Conservation (phyloP, 2,329 filamentous ascomycete genomes). For the Talaromyces sp. region DNA sequence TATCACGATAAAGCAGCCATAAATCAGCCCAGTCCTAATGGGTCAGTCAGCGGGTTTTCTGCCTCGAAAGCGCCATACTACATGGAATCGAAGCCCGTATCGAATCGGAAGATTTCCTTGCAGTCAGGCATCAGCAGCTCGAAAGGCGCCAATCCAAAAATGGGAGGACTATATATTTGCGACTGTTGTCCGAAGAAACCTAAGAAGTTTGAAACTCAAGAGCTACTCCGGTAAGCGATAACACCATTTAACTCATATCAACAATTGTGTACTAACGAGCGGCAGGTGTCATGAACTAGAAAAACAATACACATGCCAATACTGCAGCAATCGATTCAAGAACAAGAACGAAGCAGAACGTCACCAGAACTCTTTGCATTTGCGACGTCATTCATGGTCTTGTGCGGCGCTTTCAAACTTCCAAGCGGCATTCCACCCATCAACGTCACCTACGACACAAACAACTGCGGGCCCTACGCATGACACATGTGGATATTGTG, state of each 20-base stretch:
- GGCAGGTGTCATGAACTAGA: conserved; percentile 80
- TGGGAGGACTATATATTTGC: conserved; percentile 61
- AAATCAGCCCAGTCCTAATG: conserved; percentile 45
- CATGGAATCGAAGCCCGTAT: conserved; percentile 39
- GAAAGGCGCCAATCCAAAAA: conserved; percentile 23
- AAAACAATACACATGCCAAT: conserved; percentile 92
- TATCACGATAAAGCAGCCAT: conserved; percentile 51
- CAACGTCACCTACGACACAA: conserved; percentile 48
- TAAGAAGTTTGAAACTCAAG: conserved; percentile 83
- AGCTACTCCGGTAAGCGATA: conserved; percentile 72
- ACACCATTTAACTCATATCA: background rate
- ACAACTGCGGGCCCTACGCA: conserved; percentile 35
- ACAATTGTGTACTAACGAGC: background rate
- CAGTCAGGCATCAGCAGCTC: conserved; percentile 22
- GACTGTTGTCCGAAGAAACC: conserved; percentile 97
- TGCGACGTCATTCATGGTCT: conserved; percentile 93
- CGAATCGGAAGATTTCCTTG: conserved; percentile 49
- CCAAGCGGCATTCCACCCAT: conserved; percentile 82
- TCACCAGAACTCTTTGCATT: conserved; percentile 91
- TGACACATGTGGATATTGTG: conserved; percentile 93
- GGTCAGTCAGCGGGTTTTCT: conserved; percentile 36
- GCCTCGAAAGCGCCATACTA: conserved; percentile 25
- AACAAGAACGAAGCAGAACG: conserved; percentile 98
- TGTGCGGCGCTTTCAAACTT: conserved; percentile 77
- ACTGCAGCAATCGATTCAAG: conserved; percentile 93